Conservation (phyloP, 495 filamentous ascomycete genomes). For the Jackrogersella minutella region DNA sequence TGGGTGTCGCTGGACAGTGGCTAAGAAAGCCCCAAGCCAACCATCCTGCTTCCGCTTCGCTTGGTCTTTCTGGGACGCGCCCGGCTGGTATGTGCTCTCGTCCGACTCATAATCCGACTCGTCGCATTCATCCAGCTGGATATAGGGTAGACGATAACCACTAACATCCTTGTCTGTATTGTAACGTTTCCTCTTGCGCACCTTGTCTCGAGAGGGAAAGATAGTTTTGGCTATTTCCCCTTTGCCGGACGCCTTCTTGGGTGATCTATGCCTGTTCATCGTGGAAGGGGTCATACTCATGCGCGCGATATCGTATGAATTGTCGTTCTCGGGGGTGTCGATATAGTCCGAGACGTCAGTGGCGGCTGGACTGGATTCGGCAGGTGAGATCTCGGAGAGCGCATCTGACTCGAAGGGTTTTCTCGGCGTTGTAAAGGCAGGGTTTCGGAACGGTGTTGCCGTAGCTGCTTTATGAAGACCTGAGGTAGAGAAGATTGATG, state of each 20-base stretch:
- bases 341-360: conserved; percentile 70
- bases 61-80: conserved; percentile 41
- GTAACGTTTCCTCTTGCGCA: conserved; percentile 57
- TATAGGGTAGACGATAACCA: conserved; percentile 49
- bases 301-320: conserved; percentile 44
- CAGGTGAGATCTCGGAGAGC: conserved; percentile 72
- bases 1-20: conserved; percentile 78
- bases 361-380: conserved; percentile 80
- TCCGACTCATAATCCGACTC: conserved; percentile 66
- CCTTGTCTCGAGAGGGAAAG: conserved; percentile 47
- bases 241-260: conserved; percentile 54
- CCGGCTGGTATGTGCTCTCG: conserved; percentile 46
- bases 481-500: conserved; percentile 50
- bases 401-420: conserved; percentile 69
- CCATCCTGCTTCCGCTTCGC: conserved; percentile 47
- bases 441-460: conserved; percentile 66
- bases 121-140: conserved; percentile 58
- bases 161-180: conserved; percentile 54
- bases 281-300: conserved; percentile 53
- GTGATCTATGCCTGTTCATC: conserved; percentile 49
- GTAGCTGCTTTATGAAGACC: conserved; percentile 45
- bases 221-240: conserved; percentile 51
- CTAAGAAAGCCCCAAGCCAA: conserved; percentile 66
- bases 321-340: conserved; percentile 55
- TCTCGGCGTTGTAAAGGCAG: conserved; percentile 81